Percentiles rank a stretch among this genome's conserved stretches.
These are phyloP conservation scores for Scutellaria galericulata DNA, from an alignment of 257 asterid species.

Conservation along the genomic window DNA sequence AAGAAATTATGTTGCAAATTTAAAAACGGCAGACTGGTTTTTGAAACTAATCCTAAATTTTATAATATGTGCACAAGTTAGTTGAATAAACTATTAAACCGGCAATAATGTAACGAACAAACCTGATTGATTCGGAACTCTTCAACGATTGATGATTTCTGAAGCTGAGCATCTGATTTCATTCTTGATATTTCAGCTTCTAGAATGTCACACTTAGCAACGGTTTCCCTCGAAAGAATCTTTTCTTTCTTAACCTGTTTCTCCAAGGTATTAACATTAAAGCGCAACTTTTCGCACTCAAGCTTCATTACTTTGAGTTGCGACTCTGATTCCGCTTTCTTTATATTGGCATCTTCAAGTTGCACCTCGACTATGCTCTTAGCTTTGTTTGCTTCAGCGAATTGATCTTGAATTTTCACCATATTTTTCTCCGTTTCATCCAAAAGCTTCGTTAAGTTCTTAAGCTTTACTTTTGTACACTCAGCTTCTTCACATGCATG, in stretches of 20 bases:
- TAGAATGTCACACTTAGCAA: slow-evolving; percentile 46
- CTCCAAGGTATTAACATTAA: slow-evolving; percentile 46
- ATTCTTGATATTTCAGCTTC: slow-evolving; percentile 55
- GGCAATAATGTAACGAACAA: slow-evolving; percentile 25
- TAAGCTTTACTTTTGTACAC: slow-evolving; percentile 44
- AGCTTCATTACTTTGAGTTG: slow-evolving; percentile 43
- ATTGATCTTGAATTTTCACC: slow-evolving; percentile 45
- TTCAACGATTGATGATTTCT: slow-evolving; percentile 51
- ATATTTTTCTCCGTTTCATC: slow-evolving; percentile 55
- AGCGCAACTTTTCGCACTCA: slow-evolving; percentile 51
- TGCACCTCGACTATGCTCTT: slow-evolving; percentile 44
- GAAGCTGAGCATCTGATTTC: slow-evolving; percentile 51
- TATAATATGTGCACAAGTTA: too few relatives aligned
- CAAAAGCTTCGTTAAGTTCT: slow-evolving; percentile 46
- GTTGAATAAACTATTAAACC: not conserved
- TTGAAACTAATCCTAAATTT: too few relatives aligned
- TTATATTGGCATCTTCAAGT: slow-evolving; percentile 49
- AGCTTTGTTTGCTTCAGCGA: slow-evolving; percentile 45
- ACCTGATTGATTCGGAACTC: slow-evolving; percentile 74
- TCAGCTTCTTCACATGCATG: slow-evolving; percentile 51
- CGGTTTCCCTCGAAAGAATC: slow-evolving; percentile 54
- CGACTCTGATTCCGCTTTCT: slow-evolving; percentile 57
- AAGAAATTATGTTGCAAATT: too few relatives aligned
- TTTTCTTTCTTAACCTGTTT: slow-evolving; percentile 53
- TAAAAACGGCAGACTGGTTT: too few relatives aligned